These are phyloP conservation scores for Cordyceps militaris DNA, from an alignment of 2,329 filamentous ascomycete species.

Conservation along the genomic window DNA sequence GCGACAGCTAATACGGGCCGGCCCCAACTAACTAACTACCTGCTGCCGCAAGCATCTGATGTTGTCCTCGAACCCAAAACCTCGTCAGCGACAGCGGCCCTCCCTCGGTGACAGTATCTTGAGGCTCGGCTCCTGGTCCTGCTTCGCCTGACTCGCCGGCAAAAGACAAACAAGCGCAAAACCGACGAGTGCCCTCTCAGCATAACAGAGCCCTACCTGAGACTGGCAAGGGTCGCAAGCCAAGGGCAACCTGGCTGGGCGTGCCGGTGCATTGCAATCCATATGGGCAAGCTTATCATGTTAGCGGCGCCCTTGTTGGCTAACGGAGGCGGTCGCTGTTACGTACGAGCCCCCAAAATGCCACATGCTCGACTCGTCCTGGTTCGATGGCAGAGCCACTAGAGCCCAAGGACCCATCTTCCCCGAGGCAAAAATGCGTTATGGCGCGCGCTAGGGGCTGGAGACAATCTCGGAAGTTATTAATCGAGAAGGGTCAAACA, in stretches of 20 bases:
- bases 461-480: conserved; percentile 14
- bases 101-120: neutral
- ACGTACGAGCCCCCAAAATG: conserved; percentile 1
- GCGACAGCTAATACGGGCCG: neutral
- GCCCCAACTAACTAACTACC: neutral
- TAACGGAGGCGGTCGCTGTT: conserved; percentile 2
- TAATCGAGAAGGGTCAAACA: neutral
- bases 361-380: conserved; percentile 6
- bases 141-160: neutral
- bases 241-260: neutral
- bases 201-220: conserved; percentile 5
- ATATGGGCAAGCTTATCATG: neutral
- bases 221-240: neutral
- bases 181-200: neutral
- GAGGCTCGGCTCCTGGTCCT: neutral
- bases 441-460: conserved; percentile 9
- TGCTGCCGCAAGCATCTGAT: neutral
- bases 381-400: neutral
- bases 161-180: neutral
- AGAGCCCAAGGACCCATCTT: conserved; percentile 1
- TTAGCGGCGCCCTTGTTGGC: neutral
- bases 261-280: neutral
- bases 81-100: neutral
- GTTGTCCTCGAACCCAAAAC: neutral
- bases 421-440: neutral